Base-by-base conservation (phyloP, 805 yeast species). In the Osmozyma mogii region DNA sequence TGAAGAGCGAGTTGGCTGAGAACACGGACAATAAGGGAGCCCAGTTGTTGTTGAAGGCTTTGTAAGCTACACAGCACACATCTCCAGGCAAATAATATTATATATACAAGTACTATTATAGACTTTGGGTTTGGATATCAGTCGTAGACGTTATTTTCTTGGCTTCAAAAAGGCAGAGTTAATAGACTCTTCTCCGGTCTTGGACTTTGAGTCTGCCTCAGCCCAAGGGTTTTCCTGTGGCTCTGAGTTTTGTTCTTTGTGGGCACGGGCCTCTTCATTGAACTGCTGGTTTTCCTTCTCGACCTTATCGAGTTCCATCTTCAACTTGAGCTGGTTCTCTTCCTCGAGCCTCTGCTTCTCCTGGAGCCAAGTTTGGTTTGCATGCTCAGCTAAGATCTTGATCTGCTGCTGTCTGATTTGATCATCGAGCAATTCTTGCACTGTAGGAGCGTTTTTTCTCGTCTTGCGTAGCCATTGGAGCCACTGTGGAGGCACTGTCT, bases 391-490 rank as follows among this genome's bases (percentile, higher is more conserved):
- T 40, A 74, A 54, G 7, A 63, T 41, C 46, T 72, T 70, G 38
- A 83, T 60, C 10, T 58, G 59, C 23, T 60, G 61, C 28, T 74
- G 72, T 21, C 95, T 61, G 17, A 58, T 44, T 42, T 72, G 62
- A 41, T 84, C 94, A 2, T 55, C 57, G 2, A 67, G 40, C 22
- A 84, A 64, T 37, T 84, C 94, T 22, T 66, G 59, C 13, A 84
- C 43, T 0, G 76, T 61, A 0, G 95, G 95, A 5, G 77, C 65
- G 2, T 54, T 47, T 1, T 60, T 53, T 28, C 92, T 62, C 2
- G 83, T 75, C 41, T 72, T 61, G 30, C 89, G 54, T 13, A 84
- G 64, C 94, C 95, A 84, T 49, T 79, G 88, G 22, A 71, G 60
- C 94, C 95, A 84, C 44, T 75, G 84, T 10, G 85, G 72, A 11